phyloP scores from a whole-genome alignment of 2,329 filamentous ascomycete genomes.

The Scopulariopsis brevicaulis region DNA sequence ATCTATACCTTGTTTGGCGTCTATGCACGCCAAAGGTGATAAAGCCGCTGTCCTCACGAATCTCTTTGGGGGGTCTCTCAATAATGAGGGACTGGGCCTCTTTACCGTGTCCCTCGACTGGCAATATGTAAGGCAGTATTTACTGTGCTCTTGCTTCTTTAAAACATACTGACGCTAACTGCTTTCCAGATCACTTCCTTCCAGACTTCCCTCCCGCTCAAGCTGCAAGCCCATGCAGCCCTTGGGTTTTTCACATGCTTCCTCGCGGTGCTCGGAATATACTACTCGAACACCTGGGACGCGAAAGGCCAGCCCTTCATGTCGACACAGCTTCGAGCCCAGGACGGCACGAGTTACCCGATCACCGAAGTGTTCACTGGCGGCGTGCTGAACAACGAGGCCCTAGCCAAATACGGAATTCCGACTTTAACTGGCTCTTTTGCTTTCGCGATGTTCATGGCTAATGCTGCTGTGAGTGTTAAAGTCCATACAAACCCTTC shows the following conservation, averaged over 20 bases:
- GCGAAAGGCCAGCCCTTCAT: slow-evolving; percentile 38
- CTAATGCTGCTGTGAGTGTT: slow-evolving; percentile 38
- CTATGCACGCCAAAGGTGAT: slow-evolving; percentile 34
- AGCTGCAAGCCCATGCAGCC: slow-evolving; percentile 32
- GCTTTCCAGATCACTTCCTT: slow-evolving; percentile 36
- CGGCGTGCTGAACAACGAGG: slow-evolving; percentile 26
- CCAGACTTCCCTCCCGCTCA: slow-evolving; percentile 38
- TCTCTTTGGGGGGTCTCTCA: slow-evolving; percentile 37
- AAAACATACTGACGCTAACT: background rate
- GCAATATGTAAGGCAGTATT: slow-evolving; percentile 33
- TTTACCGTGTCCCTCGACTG: slow-evolving; percentile 40
- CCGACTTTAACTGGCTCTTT: slow-evolving; percentile 37
- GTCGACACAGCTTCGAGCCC: slow-evolving; percentile 32
- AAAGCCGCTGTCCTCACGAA: slow-evolving; percentile 31
- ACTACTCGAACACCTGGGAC: slow-evolving; percentile 36
- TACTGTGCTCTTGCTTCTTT: background rate
- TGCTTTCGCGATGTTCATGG: slow-evolving; percentile 42
- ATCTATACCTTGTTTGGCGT: slow-evolving; percentile 40
- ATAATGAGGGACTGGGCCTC: slow-evolving; percentile 39
- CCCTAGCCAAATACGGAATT: slow-evolving; percentile 28
- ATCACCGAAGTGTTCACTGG: slow-evolving; percentile 24
- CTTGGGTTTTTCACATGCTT: slow-evolving; percentile 36
- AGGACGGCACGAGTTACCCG: slow-evolving; percentile 28
- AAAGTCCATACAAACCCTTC: fast-evolving
- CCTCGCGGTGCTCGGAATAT: slow-evolving; percentile 36